phyloP scores from a whole-genome alignment of 352 stramenopile genomes.

The Pythium angustatum region DNA sequence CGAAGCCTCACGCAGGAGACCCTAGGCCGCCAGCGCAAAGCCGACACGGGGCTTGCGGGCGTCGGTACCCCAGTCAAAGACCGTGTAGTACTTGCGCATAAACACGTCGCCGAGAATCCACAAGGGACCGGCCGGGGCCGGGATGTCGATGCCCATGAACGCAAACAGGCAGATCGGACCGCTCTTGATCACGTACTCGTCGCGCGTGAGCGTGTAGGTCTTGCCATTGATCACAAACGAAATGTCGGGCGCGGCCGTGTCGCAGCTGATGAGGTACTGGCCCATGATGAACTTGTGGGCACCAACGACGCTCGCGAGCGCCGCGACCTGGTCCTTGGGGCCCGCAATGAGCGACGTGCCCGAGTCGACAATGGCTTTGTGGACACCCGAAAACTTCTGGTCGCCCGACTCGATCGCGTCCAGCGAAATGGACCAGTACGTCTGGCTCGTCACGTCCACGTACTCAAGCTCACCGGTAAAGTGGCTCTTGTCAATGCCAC shows the following conservation, averaged over 20 bases:
- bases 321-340: slow-evolving; percentile 86
- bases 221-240: slow-evolving; percentile 92
- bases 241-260: slow-evolving; percentile 87
- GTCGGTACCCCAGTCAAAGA: slow-evolving; percentile 90
- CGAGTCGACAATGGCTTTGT: slow-evolving; percentile 94
- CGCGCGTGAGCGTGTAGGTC: slow-evolving; percentile 89
- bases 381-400: slow-evolving; percentile 51
- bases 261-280: slow-evolving; percentile 96
- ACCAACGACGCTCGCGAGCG: slow-evolving; percentile 83
- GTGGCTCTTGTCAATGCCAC: slow-evolving; percentile 83
- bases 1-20: no score
- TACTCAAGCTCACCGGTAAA: slow-evolving; percentile 95
- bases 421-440: slow-evolving; percentile 80
- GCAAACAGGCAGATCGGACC: slow-evolving; percentile 93
- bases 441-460: slow-evolving; percentile 73
- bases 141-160: slow-evolving; percentile 96
- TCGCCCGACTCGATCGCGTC: slow-evolving; percentile 60
- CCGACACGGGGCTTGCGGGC: slow-evolving; percentile 79
- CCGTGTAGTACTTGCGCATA: slow-evolving; percentile 95
- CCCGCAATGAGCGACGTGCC: slow-evolving; percentile 95
- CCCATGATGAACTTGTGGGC: slow-evolving; percentile 92
- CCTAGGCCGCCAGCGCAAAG: slow-evolving; percentile 69
- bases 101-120: slow-evolving; percentile 95
- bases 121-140: slow-evolving; percentile 60
- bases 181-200: slow-evolving; percentile 94